These are phyloP conservation scores for Mycena capillaripes DNA, from an alignment of 768 basidiomycete species.

Conservation along the genomic window DNA sequence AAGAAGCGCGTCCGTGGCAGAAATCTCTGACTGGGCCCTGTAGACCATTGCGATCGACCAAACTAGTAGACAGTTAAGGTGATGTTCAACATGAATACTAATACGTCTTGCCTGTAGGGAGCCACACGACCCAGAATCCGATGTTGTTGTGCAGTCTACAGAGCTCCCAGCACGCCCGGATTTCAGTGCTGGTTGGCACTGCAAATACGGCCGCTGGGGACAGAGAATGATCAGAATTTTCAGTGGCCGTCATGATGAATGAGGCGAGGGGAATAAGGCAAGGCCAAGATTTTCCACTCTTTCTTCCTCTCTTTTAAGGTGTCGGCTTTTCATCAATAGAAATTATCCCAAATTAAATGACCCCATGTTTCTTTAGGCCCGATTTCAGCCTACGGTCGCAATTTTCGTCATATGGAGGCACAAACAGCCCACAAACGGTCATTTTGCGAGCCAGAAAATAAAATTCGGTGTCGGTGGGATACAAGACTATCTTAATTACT, in stretches of 20 bases:
- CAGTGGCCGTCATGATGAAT: neutral
- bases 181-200: constrained; percentile 38
- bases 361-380: neutral
- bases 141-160: constrained; percentile 49
- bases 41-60: constrained; percentile 51
- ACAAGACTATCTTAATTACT: neutral
- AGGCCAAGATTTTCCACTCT: neutral
- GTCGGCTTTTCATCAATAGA: neutral
- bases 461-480: neutral
- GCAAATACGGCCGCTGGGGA: constrained; percentile 20
- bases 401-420: neutral
- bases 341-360: too few relatives aligned
- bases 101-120: constrained; percentile 41
- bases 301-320: neutral
- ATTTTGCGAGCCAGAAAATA: neutral
- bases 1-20: constrained; percentile 34
- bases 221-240: neutral
- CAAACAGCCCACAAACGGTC: neutral
- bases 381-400: neutral
- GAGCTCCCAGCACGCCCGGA: constrained; percentile 50
- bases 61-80: constrained; percentile 27
- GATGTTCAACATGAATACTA: neutral
- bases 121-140: constrained; percentile 48
- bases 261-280: too few relatives aligned
- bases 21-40: constrained; percentile 40